A percentile compares a stretch with the other conserved stretches of the same genome.
Evolutionary conservation across 306 rosid species (phyloP).

Genomic region (Pterocarpus santalinus): DNA sequence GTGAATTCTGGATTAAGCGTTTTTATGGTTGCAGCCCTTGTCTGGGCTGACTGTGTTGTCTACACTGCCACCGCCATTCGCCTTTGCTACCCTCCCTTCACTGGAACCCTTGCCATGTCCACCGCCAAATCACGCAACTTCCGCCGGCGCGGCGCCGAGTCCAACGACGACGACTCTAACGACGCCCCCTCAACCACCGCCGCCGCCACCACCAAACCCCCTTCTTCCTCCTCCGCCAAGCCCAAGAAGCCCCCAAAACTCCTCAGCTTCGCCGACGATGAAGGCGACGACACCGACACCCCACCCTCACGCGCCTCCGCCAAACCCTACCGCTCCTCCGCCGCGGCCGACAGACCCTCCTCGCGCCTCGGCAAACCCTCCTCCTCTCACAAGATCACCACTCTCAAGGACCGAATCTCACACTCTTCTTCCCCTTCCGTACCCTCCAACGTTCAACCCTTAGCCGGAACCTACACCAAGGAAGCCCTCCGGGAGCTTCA

Average conservation of each 20-base stretch:
- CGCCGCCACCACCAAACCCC: slow-evolving; percentile 51
- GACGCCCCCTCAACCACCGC: slow-evolving; percentile 42
- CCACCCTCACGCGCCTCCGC: slow-evolving; percentile 54
- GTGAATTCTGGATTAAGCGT: too few species aligned
- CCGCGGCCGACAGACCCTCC: slow-evolving; percentile 34
- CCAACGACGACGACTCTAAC: slow-evolving; percentile 54
- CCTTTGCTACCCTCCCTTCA: too few species aligned
- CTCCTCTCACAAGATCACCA: slow-evolving; percentile 76
- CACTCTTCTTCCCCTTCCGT: slow-evolving; percentile 58
- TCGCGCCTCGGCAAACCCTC: slow-evolving; percentile 49
- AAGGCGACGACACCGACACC: slow-evolving; percentile 56
- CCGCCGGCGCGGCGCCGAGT: slow-evolving; percentile 80
- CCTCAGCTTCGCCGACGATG: slow-evolving; percentile 92
- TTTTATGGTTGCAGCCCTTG: too few species aligned
- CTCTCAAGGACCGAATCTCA: slow-evolving; percentile 69
- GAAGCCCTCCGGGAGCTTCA: slow-evolving; percentile 93
- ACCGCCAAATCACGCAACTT: slow-evolving; percentile 75
- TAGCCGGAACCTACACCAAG: slow-evolving; percentile 87
- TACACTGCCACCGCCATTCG: background rate
- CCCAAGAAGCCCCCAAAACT: slow-evolving; percentile 84
- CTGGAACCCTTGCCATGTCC: slow-evolving; percentile 62
- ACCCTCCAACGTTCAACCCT: slow-evolving; percentile 88
- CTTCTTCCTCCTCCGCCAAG: slow-evolving; percentile 52
- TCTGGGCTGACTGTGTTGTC: too few species aligned
- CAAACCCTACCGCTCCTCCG: slow-evolving; percentile 45